Evolutionary conservation across 495 filamentous ascomycete species (phyloP).

Genomic region (Penicillium bialowiezense): DNA sequence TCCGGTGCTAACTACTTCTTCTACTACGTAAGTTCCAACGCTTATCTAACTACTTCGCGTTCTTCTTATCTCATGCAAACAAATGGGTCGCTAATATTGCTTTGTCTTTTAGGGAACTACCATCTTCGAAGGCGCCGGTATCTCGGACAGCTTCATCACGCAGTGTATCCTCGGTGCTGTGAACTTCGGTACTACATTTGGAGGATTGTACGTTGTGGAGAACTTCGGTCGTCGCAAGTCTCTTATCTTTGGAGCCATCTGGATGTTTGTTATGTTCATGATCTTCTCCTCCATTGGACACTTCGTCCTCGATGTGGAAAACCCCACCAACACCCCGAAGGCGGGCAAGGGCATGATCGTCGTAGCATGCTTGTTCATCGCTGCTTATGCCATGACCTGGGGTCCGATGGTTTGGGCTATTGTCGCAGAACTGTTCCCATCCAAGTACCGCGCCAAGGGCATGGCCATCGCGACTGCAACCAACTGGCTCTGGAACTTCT

Average conservation of each 20-base stretch:
- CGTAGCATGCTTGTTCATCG: conserved; percentile 64
- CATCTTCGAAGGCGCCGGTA: conserved; percentile 67
- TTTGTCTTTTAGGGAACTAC: conserved; percentile 70
- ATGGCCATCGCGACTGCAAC: conserved; percentile 74
- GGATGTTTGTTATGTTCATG: conserved; percentile 69
- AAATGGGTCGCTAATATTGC: conserved; percentile 9
- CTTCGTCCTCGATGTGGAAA: conserved; percentile 56
- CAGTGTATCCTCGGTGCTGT: conserved; percentile 71
- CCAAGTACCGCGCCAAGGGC: conserved; percentile 65
- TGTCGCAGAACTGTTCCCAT: conserved; percentile 75
- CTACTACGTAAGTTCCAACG: conserved; percentile 63
- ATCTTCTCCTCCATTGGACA: conserved; percentile 70
- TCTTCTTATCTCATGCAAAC: background rate
- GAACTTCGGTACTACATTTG: conserved; percentile 71
- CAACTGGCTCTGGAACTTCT: conserved; percentile 88
- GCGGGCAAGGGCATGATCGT: conserved; percentile 74
- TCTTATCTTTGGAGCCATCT: conserved; percentile 62
- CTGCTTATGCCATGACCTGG: conserved; percentile 62
- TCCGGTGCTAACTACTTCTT: conserved; percentile 75
- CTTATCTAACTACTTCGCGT: conserved; percentile 35
- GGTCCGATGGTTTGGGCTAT: conserved; percentile 80
- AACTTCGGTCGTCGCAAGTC: conserved; percentile 66
- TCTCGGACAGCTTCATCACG: conserved; percentile 67
- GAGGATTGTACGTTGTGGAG: conserved; percentile 68
- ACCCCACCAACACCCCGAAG: conserved; percentile 53